A percentile compares a stretch with the other conserved stretches of the same genome.
These are phyloP conservation scores for Boletus subluridellus DNA, from an alignment of 1,284 basidiomycete genomes.

Conservation along the genomic window DNA sequence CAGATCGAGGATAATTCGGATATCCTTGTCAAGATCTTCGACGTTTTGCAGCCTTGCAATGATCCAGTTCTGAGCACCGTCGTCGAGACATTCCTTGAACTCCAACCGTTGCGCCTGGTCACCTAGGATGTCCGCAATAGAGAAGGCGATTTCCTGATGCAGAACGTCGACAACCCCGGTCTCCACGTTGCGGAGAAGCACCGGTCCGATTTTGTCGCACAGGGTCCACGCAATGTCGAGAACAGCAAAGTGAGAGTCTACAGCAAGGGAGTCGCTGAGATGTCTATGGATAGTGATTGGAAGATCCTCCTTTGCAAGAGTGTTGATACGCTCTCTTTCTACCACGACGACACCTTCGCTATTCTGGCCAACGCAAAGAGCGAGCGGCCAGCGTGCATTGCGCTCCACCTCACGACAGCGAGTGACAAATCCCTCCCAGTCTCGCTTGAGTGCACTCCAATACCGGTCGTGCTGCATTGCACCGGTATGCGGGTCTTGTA, in stretches of 20 bases:
- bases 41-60: slow-evolving; percentile 53
- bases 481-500: slow-evolving; percentile 74
- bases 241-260: slow-evolving; percentile 51
- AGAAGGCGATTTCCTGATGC: slow-evolving; percentile 71
- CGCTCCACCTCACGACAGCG: slow-evolving; percentile 84
- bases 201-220: slow-evolving; percentile 54
- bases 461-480: slow-evolving; percentile 74
- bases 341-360: slow-evolving; percentile 58
- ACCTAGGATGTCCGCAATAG: slow-evolving; percentile 67
- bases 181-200: slow-evolving; percentile 55
- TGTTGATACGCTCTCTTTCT: slow-evolving; percentile 74
- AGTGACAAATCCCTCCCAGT: slow-evolving; percentile 92
- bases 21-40: slow-evolving; percentile 53
- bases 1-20: slow-evolving; percentile 57
- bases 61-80: slow-evolving; percentile 58
- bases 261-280: slow-evolving; percentile 40
- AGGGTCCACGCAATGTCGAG: slow-evolving; percentile 60
- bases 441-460: slow-evolving; percentile 79
- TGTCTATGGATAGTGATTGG: slow-evolving; percentile 56
- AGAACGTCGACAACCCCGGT: slow-evolving; percentile 56
- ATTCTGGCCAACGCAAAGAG: slow-evolving; percentile 52
- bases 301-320: slow-evolving; percentile 63
- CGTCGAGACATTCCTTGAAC: slow-evolving; percentile 55
- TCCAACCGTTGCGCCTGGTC: slow-evolving; percentile 55
- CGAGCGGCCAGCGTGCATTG: slow-evolving; percentile 78